Conservation (phyloP, 2,329 filamentous ascomycete species). For the Nannizziopsis arthrosporioides region DNA sequence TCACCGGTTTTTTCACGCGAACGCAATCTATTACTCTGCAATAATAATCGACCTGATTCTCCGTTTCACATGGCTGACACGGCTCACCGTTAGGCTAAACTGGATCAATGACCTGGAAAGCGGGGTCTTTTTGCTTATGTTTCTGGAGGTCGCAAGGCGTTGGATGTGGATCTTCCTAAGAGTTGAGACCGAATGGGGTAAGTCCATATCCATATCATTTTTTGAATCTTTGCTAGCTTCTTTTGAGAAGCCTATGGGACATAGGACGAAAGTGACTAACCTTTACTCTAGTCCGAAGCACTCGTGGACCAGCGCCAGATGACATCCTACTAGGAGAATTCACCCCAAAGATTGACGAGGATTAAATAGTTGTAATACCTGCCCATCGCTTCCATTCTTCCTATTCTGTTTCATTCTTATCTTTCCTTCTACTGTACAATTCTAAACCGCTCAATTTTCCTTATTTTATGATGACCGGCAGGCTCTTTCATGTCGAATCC, state of each 20-base stretch:
- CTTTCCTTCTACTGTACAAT: background rate
- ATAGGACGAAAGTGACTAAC: background rate
- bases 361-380: slow-evolving; percentile 25
- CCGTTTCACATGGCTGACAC: slow-evolving; percentile 82
- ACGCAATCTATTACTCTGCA: slow-evolving; percentile 68
- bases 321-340: slow-evolving; percentile 68
- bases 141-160: slow-evolving; percentile 72
- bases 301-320: slow-evolving; percentile 46
- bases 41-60: slow-evolving; percentile 68
- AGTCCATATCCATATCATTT: slow-evolving; percentile 22
- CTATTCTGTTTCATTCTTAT: background rate
- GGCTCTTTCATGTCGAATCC: too few relatives aligned
- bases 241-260: background rate
- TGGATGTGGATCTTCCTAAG: slow-evolving; percentile 98
- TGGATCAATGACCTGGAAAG: slow-evolving; percentile 78
- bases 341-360: slow-evolving; percentile 53
- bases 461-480: too few relatives aligned
- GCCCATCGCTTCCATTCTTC: background rate
- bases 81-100: slow-evolving; percentile 69
- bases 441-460: too few relatives aligned
- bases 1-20: slow-evolving; percentile 58
- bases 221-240: background rate
- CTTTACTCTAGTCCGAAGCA: slow-evolving; percentile 38
- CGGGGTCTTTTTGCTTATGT: slow-evolving; percentile 76
- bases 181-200: slow-evolving; percentile 84